These are phyloP conservation scores for Calonectria pauciramosa DNA, from an alignment of 2,329 filamentous ascomycete species.

Conservation along the genomic window DNA sequence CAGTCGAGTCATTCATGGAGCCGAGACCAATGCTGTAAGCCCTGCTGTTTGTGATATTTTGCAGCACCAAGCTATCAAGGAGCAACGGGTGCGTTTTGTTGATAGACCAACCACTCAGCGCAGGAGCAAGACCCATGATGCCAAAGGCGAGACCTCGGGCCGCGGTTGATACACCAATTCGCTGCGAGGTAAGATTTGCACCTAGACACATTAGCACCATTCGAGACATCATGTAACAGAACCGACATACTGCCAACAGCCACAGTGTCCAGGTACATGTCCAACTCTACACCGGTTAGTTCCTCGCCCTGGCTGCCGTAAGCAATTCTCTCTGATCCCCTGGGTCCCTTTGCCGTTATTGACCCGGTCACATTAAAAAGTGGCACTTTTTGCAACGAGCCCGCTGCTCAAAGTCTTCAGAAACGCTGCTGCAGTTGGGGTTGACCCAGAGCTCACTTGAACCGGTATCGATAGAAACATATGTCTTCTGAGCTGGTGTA, in stretches of 20 bases:
- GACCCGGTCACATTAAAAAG: slow-evolving; percentile 10
- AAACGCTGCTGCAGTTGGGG: slow-evolving; percentile 44
- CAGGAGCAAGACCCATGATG: slow-evolving; percentile 45
- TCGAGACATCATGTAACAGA: neutral
- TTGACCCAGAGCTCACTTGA: slow-evolving; percentile 53
- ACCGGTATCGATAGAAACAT: slow-evolving; percentile 49
- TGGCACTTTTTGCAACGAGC: slow-evolving; percentile 34
- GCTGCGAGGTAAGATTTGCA: slow-evolving; percentile 27
- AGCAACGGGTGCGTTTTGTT: slow-evolving; percentile 41
- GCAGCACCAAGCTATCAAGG: slow-evolving; percentile 40
- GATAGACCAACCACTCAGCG: slow-evolving; percentile 36
- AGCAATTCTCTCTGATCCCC: slow-evolving; percentile 12
- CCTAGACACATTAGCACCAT: neutral
- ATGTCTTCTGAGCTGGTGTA: slow-evolving; percentile 46
- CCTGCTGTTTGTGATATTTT: slow-evolving; percentile 45
- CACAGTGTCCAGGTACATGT: slow-evolving; percentile 10
- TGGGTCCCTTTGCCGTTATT: neutral
- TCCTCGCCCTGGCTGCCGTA: slow-evolving; percentile 30
- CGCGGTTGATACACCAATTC: slow-evolving; percentile 43
- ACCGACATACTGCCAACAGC: slow-evolving; percentile 5
- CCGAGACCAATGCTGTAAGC: slow-evolving; percentile 46
- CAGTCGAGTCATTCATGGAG: slow-evolving; percentile 28
- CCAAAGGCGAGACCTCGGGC: slow-evolving; percentile 32
- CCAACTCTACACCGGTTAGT: neutral
- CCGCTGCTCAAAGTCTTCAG: slow-evolving; percentile 18